A percentile compares a stretch with the other conserved stretches of the same genome.
Evolutionary conservation across 208 protist genomes (phyloP).

Genomic region (Trypanosoma melophagium): DNA sequence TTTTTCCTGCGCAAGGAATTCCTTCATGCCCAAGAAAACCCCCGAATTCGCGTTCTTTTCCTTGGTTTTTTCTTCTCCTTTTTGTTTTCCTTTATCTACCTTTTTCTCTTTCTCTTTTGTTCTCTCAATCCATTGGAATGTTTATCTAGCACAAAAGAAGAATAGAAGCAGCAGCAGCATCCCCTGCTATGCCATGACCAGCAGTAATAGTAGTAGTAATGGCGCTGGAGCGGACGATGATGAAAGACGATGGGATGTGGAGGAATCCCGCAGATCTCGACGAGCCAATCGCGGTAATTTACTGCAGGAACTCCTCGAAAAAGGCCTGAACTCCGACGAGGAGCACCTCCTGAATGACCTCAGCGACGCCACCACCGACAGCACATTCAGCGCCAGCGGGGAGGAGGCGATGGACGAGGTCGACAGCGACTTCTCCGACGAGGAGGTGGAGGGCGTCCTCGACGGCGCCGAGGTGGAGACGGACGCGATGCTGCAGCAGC

Average conservation of each 20-base stretch:
- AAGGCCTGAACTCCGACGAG: slow-evolving; percentile 69
- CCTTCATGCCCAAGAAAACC: neutral
- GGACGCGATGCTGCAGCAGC: slow-evolving; percentile 48
- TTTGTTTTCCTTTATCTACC: neutral
- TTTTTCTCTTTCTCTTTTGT: neutral
- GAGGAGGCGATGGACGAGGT: slow-evolving; percentile 63
- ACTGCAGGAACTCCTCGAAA: slow-evolving; percentile 61
- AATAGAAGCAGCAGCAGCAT: slow-evolving; percentile 31
- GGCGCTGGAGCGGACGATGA: too few species aligned
- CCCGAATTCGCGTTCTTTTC: neutral
- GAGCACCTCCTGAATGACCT: slow-evolving; percentile 49
- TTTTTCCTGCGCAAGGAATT: neutral
- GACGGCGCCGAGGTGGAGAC: slow-evolving; percentile 42
- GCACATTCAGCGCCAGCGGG: slow-evolving; percentile 61
- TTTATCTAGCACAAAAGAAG: too few species aligned
- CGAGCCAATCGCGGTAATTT: slow-evolving; percentile 68
- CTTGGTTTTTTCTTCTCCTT: neutral
- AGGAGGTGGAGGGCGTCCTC: slow-evolving; percentile 45
- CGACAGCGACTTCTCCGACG: slow-evolving; percentile 78
- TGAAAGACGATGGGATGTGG: slow-evolving; percentile 26
- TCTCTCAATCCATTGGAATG: too few species aligned
- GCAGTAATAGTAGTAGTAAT: neutral
- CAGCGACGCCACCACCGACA: slow-evolving; percentile 54
- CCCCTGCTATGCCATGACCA: neutral
- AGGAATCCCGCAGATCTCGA: slow-evolving; percentile 29